Evolutionary conservation across 2,329 filamentous ascomycete species (phyloP).

Genomic region (Epichloe sylvatica): DNA sequence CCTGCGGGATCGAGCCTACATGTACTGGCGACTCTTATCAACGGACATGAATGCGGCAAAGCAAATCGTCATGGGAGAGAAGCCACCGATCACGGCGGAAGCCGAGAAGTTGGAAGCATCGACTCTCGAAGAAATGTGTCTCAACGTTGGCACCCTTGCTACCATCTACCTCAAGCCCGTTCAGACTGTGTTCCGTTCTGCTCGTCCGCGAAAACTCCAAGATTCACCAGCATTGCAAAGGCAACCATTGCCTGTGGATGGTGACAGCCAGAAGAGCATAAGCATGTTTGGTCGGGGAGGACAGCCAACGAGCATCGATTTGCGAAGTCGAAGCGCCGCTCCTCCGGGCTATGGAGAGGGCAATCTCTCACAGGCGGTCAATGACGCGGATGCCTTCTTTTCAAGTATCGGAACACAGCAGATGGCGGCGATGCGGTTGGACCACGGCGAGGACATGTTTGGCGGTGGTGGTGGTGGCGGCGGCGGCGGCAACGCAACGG

Average conservation of each 20-base stretch:
- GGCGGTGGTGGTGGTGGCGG: slow-evolving; percentile 43
- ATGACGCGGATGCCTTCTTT: slow-evolving; percentile 83
- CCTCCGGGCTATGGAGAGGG: slow-evolving; percentile 17
- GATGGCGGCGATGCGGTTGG: slow-evolving; percentile 58
- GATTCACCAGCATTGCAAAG: slow-evolving; percentile 80
- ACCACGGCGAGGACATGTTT: slow-evolving; percentile 47
- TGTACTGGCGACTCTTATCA: slow-evolving; percentile 96
- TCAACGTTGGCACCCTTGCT: slow-evolving; percentile 88
- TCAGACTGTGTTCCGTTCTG: slow-evolving; percentile 87
- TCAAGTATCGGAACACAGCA: slow-evolving; percentile 59
- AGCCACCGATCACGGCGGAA: slow-evolving; percentile 90
- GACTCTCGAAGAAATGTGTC: slow-evolving; percentile 92
- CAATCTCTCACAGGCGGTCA: slow-evolving; percentile 57
- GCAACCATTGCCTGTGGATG: slow-evolving; percentile 40
- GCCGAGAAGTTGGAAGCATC: slow-evolving; percentile 82
- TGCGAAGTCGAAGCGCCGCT: slow-evolving; percentile 21
- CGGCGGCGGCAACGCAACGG: slow-evolving; percentile 36
- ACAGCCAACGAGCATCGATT: slow-evolving; percentile 36
- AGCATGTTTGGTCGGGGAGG: slow-evolving; percentile 42
- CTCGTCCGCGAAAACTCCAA: slow-evolving; percentile 62
- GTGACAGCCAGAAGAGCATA: slow-evolving; percentile 45
- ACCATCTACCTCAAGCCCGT: slow-evolving; percentile 98
- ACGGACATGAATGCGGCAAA: slow-evolving; percentile 81
- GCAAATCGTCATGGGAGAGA: slow-evolving; percentile 89
- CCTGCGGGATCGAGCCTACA: slow-evolving; percentile 87